Evolutionary conservation across 164 flowering plant genomes (phyloP).

Genomic region (Vitis labrusca): DNA sequence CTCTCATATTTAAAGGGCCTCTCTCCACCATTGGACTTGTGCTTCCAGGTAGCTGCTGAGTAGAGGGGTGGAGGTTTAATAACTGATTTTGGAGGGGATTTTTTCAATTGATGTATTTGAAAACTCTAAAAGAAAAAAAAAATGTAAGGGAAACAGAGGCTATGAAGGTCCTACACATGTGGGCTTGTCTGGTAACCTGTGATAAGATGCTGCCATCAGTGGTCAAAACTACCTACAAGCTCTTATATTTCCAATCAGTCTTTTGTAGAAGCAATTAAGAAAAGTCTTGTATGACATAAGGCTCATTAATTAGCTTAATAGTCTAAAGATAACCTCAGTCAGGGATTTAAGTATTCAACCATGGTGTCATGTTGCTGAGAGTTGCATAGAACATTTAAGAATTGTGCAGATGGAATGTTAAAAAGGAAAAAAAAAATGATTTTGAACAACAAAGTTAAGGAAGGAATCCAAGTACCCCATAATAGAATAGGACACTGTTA

Average conservation of each 20-base stretch:
- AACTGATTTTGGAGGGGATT: constrained; percentile 32
- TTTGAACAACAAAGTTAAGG: not conserved
- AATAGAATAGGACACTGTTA: constrained; percentile 6
- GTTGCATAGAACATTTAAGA: not conserved
- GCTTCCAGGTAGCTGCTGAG: constrained; percentile 34
- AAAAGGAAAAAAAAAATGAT: not conserved
- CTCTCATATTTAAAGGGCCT: constrained; percentile 16
- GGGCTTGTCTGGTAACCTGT: constrained; percentile 46
- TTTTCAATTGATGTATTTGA: constrained; percentile 27
- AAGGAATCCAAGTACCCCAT: constrained; percentile 1
- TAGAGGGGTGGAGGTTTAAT: constrained; percentile 29
- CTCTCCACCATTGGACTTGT: constrained; percentile 5
- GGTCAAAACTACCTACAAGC: constrained; percentile 27
- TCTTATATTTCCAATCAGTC: too few relatives aligned
- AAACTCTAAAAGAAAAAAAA: constrained; percentile 12
- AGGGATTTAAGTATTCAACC: constrained; percentile 16
- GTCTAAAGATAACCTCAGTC: constrained; percentile 12
- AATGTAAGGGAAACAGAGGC: constrained; percentile 43
- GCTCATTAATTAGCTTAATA: constrained; percentile 1
- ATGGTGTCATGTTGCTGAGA: not conserved
- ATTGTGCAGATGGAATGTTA: constrained; percentile 5
- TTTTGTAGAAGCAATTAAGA: not conserved
- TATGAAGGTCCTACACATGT: constrained; percentile 52
- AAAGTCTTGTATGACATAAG: not conserved
- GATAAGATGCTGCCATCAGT: constrained; percentile 28